Base-by-base conservation (phyloP, 768 basidiomycete genomes). In the Tricholoma flavovirens region DNA sequence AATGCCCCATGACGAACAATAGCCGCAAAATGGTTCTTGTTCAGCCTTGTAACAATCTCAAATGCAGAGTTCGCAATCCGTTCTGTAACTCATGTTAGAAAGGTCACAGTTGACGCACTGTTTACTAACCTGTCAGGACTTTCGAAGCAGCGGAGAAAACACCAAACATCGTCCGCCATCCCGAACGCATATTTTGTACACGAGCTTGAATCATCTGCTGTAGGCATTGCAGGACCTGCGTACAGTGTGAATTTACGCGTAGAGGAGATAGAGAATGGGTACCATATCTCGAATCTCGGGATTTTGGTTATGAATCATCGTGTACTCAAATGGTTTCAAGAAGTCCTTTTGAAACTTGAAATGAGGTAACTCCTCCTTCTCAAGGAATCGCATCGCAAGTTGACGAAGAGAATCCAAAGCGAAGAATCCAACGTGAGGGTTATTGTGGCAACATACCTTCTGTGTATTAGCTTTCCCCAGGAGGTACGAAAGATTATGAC, bases 291-390 rank as follows among this genome's bases (percentile, higher is more conserved):
- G 83, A 46, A 96, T 85, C 61, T 98, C 97, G 5, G 93, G 90
- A 69, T 98, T 96, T 55, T 87, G 82, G 69, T 98, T 99, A 67
- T 98, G 90, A 43, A 88, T 80, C 92, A 99, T 99, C 1, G 97
- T 95, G 68, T 97, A 88, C 71, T 98, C 95, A 68, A 98, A 99
- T 0, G 97, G 97, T 66, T 93, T 92, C 59, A 99, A 73, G 73
- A 99, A 99, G 68, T 99, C 96, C 72, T 98, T 99, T 66, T 99
- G 97, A 71, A 99, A 99, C 66, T 95, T 93, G 81, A 98, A 99
- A 73, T 98, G 94, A 2, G 94, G 84, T 57, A 99, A 68, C 70
- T 99, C 97, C 66, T 98, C 97, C 71, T 98, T 99, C 72, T 98
- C 97, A 64, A 99, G 79, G 72, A 99, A 99, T 35, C 97, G 87